Evolutionary conservation across 208 protist species (phyloP), one percentile per base, ranked within the genome.

Genomic region (Crithidia brevicula): DNA sequence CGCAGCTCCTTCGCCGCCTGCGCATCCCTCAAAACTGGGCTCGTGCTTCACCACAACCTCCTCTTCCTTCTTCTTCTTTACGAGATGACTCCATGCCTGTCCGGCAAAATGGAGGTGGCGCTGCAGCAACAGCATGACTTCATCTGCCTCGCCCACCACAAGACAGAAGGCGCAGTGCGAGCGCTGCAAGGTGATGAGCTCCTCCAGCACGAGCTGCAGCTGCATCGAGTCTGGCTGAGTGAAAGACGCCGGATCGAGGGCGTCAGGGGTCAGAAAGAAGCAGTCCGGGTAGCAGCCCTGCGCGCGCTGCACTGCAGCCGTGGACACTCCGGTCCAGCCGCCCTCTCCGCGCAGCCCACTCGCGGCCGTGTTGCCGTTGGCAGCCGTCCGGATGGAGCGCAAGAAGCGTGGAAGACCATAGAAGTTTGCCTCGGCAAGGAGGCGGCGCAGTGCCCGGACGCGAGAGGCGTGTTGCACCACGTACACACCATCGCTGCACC

Each of bases 331-430:
- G 11, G 51, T 33, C 69, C 69, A 74, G 40, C 40, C n/a, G 56
- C 23, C 23, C 3, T 9, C 40, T 0, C 25, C 56, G 25, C 7
- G 10, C 16, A 20, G 27, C 3, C 38, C 15, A 54, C 5, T n/a
- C 22, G 9, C 36, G 15, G 36, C 36, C 11, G 27, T 15, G 31
- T 27, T 23, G 7, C 42, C 6, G 9, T 23, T n/a, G 56, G 1
- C 25, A 4, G 40, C 25, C 18, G 73, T 45, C 7, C 91, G 87
- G 49, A 96, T 89, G n/a, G 84, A 93, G 8, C 91, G 85, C 52
- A 96, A 69, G 66, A 96, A 92, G n/a, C 82, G 82, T 2, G 91
- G 91, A n/a, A 96, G 72, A 0, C 91, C 91, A 64, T 91, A 93
- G 43, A 92, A 83, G 62, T 90, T 79, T 4, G 78, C 81, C 47